These are phyloP conservation scores for Trichoderma sp. DNA, from an alignment of 2,329 filamentous ascomycete species.

Conservation along the genomic window DNA sequence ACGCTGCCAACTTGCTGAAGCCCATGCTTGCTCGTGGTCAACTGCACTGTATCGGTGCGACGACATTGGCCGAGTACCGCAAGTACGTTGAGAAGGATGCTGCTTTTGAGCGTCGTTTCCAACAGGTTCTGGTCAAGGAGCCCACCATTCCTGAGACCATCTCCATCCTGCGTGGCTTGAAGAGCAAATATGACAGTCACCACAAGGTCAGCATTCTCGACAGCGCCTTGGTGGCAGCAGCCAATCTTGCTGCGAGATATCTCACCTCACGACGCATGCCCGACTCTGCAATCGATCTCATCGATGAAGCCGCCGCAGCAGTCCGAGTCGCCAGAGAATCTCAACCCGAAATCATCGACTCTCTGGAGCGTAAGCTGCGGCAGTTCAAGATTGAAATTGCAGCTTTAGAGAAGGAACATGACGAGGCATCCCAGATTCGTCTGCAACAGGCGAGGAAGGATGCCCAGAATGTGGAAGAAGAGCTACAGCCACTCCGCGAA, in stretches of 20 bases:
- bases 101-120: constrained; percentile 97
- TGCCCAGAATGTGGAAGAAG: constrained; percentile 91
- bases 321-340: constrained; percentile 95
- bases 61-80: constrained; percentile 90
- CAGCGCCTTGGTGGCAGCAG: constrained; percentile 85
- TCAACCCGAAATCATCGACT: constrained; percentile 93
- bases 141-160: constrained; percentile 86
- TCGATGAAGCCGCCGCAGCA: constrained; percentile 96
- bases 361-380: constrained; percentile 82
- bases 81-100: constrained; percentile 99
- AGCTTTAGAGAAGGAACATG: constrained; percentile 88
- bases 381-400: constrained; percentile 98
- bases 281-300: constrained; percentile 93
- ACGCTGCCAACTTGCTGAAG: constrained; percentile 95
- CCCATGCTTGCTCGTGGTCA: constrained; percentile 97
- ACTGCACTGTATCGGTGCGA: constrained; percentile 96
- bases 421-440: constrained; percentile 85
- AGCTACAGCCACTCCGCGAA: constrained; percentile 85
- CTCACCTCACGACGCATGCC: constrained; percentile 88
- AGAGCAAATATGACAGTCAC: constrained; percentile 97
- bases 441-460: constrained; percentile 83
- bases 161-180: constrained; percentile 96
- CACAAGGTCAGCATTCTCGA: constrained; percentile 97
- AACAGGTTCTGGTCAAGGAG: constrained; percentile 97
- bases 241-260: constrained; percentile 91